Evolutionary conservation across 2,329 filamentous ascomycete genomes (phyloP), one percentile per base, ranked within the genome.

Genomic region (Colletotrichum nymphaeae): DNA sequence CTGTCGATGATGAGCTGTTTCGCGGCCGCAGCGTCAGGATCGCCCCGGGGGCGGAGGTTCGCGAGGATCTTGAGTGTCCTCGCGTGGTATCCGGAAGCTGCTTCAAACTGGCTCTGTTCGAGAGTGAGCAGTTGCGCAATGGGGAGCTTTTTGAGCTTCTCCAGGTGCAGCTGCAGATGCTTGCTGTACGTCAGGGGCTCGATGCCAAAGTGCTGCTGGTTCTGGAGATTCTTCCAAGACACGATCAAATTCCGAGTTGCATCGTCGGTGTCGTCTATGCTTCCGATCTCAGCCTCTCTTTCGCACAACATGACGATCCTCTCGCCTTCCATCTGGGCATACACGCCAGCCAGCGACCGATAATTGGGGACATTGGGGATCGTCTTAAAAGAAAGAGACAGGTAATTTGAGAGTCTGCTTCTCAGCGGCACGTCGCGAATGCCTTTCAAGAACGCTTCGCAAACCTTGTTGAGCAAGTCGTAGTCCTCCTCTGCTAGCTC

Each of bases 261-360:
- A 7, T 79, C 77, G 71, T 86, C 83, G 19, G 77, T 79, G 6
- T 78, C 75, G 5, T 82, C 80, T 30, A 76, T 78, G 71, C 84
- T 86, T n/a, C 63, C 76, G 1, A 85, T 73, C 5, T 67, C 75
- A 16, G 78, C 80, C 55, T 83, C 80, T 28, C 74, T 78, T 24
- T 87, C 84, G 84, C 85, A 89, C 3, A 83, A 77, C 78, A 87
- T 83, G 1, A 87, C 81, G 26, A 91, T 78, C 24, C 82, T 81
- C 76, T 92, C 90, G 8, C 90, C 90, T 76, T 92, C 90, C 2
- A 86, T 80, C 75, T 91, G 88, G 16, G 82, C 85, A 73, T 83
- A 86, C 2, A 90, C 84, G 0, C 89, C 88, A n/a, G 83, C 80
- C 1, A 92, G 84, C 4, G 89, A 88, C 52, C 88, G 86, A 69